Evolutionary conservation across 495 filamentous ascomycete genomes (phyloP).

Genomic region (Neurospora africana): DNA sequence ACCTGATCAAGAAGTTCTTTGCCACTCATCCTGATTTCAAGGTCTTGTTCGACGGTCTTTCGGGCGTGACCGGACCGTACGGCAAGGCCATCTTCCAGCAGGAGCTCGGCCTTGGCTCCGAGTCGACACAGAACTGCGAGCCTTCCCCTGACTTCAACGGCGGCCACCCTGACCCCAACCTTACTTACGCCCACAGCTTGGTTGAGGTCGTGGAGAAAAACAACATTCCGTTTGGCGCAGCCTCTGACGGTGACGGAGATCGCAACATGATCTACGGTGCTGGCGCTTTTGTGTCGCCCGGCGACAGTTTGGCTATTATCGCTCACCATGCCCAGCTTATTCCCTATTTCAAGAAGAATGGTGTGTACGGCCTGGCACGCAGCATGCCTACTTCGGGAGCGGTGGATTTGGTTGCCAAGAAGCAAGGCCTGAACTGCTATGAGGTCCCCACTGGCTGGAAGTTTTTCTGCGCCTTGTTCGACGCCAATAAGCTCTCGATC

Average conservation of each 20-base stretch:
- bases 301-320: slow-evolving; percentile 94
- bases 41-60: slow-evolving; percentile 88
- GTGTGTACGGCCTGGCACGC: slow-evolving; percentile 86
- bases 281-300: slow-evolving; percentile 90
- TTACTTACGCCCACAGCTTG: slow-evolving; percentile 93
- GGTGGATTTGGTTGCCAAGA: slow-evolving; percentile 88
- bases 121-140: slow-evolving; percentile 85
- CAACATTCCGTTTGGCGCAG: slow-evolving; percentile 88
- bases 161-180: slow-evolving; percentile 94
- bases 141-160: slow-evolving; percentile 91
- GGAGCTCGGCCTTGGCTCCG: slow-evolving; percentile 67
- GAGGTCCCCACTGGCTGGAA: slow-evolving; percentile 99
- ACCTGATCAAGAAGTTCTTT: slow-evolving; percentile 88
- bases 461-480: slow-evolving; percentile 98
- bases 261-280: slow-evolving; percentile 99
- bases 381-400: slow-evolving; percentile 96
- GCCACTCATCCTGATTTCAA: slow-evolving; percentile 80
- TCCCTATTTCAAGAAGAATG: slow-evolving; percentile 95
- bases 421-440: slow-evolving; percentile 83
- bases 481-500: slow-evolving; percentile 95
- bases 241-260: slow-evolving; percentile 93
- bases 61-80: slow-evolving; percentile 92
- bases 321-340: slow-evolving; percentile 91
- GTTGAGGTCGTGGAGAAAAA: slow-evolving; percentile 90
- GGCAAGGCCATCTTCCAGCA: slow-evolving; percentile 88